A percentile compares a stretch with the other conserved stretches of the same genome.
These are phyloP conservation scores for Lachancea waltii DNA, from an alignment of 805 yeast genomes.

Conservation along the genomic window DNA sequence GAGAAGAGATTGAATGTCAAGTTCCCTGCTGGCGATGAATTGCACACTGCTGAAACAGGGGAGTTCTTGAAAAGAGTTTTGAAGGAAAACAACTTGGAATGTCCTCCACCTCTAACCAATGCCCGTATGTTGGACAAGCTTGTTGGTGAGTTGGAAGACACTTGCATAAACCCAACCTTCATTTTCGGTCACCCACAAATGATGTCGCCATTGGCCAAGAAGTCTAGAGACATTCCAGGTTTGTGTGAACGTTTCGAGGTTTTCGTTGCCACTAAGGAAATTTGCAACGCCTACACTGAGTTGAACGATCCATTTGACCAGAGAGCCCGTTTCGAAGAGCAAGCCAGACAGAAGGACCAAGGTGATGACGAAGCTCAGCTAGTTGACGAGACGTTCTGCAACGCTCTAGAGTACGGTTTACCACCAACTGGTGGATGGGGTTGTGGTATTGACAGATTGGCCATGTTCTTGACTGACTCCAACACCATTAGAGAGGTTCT, in stretches of 20 bases:
- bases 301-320: constrained; percentile 98
- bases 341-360: constrained; percentile 96
- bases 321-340: constrained; percentile 96
- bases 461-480: constrained; percentile 96
- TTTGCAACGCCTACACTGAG: constrained; percentile 97
- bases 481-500: constrained; percentile 96
- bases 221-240: constrained; percentile 87
- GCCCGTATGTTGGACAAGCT: constrained; percentile 98
- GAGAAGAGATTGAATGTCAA: constrained; percentile 80
- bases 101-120: constrained; percentile 87
- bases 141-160: constrained; percentile 94
- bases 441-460: constrained; percentile 95
- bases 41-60: constrained; percentile 92
- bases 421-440: constrained; percentile 99
- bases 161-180: constrained; percentile 93
- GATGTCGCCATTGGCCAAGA: constrained; percentile 99
- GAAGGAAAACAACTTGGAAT: constrained; percentile 74
- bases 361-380: constrained; percentile 99
- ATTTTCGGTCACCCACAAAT: constrained; percentile 98
- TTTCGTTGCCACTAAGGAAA: constrained; percentile 97
- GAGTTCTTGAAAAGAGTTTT: constrained; percentile 77
- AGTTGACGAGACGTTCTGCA: constrained; percentile 94
- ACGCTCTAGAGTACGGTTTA: constrained; percentile 95
- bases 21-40: constrained; percentile 93
- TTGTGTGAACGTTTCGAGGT: constrained; percentile 98